Conservation (phyloP, 2,329 filamentous ascomycete species). For the Verticillium dahliae region DNA sequence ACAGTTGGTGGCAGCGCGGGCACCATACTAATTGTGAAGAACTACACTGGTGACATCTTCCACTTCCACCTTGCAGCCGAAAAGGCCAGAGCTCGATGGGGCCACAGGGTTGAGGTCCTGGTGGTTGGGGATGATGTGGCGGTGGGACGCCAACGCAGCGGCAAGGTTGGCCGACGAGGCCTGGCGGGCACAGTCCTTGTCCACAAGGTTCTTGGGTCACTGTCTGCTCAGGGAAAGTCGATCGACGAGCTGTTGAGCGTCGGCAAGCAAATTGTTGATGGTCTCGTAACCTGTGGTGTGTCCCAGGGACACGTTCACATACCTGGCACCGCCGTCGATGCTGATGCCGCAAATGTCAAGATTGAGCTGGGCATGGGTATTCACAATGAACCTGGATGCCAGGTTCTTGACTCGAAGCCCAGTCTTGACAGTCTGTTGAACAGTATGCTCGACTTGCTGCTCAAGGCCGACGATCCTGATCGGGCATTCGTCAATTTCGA, state of each 20-base stretch:
- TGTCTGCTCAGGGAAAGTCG: slow-evolving; percentile 30
- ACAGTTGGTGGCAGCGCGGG: slow-evolving; percentile 50
- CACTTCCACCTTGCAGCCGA: slow-evolving; percentile 37
- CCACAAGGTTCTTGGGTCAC: slow-evolving; percentile 57
- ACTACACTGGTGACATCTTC: slow-evolving; percentile 56
- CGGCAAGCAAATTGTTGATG: slow-evolving; percentile 37
- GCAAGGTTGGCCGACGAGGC: slow-evolving; percentile 60
- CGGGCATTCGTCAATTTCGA: slow-evolving; percentile 54
- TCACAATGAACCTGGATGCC: slow-evolving; percentile 47
- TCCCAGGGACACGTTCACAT: slow-evolving; percentile 48
- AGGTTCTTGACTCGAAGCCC: slow-evolving; percentile 23
- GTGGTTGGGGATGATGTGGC: slow-evolving; percentile 58
- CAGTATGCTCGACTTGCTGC: slow-evolving; percentile 59
- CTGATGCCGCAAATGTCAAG: slow-evolving; percentile 37
- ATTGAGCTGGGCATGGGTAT: slow-evolving; percentile 70
- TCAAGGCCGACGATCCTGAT: slow-evolving; percentile 56
- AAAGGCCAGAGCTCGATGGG: neutral
- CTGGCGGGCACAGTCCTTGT: slow-evolving; percentile 62
- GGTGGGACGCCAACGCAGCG: slow-evolving; percentile 52
- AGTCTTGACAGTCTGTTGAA: slow-evolving; percentile 42
- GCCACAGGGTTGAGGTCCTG: neutral
- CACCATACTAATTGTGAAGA: slow-evolving; percentile 61
- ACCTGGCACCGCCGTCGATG: slow-evolving; percentile 32
- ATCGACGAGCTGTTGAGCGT: slow-evolving; percentile 36
- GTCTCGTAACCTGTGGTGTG: slow-evolving; percentile 44